Conservation (phyloP, 208 protist species). For the Acanthamoeba lenticulata region DNA sequence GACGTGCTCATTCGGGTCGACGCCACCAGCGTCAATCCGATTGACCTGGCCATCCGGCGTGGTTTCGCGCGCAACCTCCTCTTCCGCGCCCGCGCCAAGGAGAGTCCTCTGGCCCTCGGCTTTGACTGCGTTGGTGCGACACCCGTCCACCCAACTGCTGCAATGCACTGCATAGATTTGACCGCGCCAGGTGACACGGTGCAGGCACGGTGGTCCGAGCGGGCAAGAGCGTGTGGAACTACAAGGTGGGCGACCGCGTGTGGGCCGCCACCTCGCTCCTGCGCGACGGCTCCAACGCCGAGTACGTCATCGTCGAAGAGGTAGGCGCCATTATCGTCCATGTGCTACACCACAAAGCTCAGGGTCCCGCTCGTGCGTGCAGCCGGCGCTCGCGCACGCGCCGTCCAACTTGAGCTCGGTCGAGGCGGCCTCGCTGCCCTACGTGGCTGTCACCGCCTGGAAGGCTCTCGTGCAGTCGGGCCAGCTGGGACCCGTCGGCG, state of each 20-base stretch:
- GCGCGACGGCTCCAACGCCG: neutral
- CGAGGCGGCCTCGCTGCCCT: neutral
- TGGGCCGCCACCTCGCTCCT: conserved; percentile 11
- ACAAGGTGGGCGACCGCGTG: conserved; percentile 5
- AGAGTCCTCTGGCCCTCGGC: neutral
- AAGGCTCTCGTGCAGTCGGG: neutral
- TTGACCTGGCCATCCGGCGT: neutral
- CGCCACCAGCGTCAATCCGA: conserved; percentile 26
- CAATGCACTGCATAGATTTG: no score
- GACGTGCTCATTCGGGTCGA: conserved; percentile 9
- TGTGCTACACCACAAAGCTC: neutral
- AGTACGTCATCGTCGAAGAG: conserved; percentile 18
- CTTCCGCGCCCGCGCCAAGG: conserved; percentile 15
- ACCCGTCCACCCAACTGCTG: no score
- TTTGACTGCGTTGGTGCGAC: conserved; percentile 42
- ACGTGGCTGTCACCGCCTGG: neutral
- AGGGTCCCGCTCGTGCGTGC: neutral
- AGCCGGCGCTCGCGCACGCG: neutral
- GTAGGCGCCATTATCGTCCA: neutral
- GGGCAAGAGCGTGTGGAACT: conserved; percentile 17
- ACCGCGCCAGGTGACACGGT: no score
- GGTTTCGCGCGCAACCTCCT: neutral
- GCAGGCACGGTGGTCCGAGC: neutral
- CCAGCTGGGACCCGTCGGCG: neutral
- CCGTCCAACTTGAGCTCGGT: neutral